Base-by-base conservation (phyloP, 192 early-diverging fungal genomes). In the Dissophora ornata region DNA sequence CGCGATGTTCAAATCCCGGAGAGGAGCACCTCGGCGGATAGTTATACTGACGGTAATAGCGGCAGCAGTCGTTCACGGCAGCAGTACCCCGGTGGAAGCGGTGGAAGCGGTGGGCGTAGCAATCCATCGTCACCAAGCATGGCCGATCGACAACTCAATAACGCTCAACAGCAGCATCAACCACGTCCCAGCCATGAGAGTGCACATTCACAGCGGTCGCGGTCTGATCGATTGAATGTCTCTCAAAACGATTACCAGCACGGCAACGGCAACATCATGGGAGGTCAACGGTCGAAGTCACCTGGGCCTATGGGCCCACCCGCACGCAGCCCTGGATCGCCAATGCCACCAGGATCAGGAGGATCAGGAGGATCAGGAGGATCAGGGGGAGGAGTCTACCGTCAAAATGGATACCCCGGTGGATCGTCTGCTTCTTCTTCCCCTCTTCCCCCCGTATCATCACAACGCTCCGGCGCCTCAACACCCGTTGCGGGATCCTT, bases 401-500 rank as follows among this genome's bases (percentile, higher is more conserved):
- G 58, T 48, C 68, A 70, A 48, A 70, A 70, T 51, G 68, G 68
- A 50, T 57, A 57, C 47, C 47, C 66, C n/a, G 66, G 66, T 41
- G 66, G 66, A 55, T 48, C 36, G 36, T 62, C 30, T 54, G 52
- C 68, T 0, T 60, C 57, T 8, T 55, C 57, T 26, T 46, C 51
- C 11, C 41, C 67, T 26, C 50, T 60, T 13, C 57, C 67, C 8
- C 25, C 67, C 1, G 29, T 57, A 2, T n/a, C 44, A 45, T 45
- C 44, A 45, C 9, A 18, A 45, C 57, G 57, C 13, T 11, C 6
- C 4, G 44, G 45, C 8, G 12, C 44, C 25, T 4, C 38, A 26
- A 36, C 40, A 40, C 52, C 38, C 8, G 13, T 32, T 3, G 19
- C 26, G 8, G 53, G 60, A 34, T n/a, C 36, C 25, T 15, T 38